Conservation (phyloP, 2,329 filamentous ascomycete genomes). For the Fusarium multiceps region DNA sequence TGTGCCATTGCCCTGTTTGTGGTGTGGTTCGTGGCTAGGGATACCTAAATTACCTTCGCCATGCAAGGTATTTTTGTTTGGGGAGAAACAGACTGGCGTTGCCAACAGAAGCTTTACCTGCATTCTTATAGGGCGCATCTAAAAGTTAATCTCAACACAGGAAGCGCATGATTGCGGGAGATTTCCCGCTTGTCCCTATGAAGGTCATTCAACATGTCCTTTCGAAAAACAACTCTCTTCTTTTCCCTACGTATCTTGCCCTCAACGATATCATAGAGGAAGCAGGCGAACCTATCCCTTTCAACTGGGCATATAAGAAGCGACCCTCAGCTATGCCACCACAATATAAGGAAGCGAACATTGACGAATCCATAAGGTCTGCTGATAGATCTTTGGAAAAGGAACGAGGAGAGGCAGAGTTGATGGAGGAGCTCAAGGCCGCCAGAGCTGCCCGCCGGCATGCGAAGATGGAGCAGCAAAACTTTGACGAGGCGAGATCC, state of each 20-base stretch:
- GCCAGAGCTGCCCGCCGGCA: slow-evolving; percentile 24
- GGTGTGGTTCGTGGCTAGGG: neutral
- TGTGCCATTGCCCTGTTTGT: neutral
- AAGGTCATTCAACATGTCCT: slow-evolving; percentile 24
- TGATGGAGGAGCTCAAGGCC: slow-evolving; percentile 39
- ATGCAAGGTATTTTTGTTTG: no score
- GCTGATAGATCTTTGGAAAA: neutral
- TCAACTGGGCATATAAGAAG: slow-evolving; percentile 27
- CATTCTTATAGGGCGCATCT: neutral
- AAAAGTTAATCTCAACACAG: slow-evolving; percentile 25
- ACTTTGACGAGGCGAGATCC: slow-evolving; percentile 55
- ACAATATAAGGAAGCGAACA: slow-evolving; percentile 12
- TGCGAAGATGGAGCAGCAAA: slow-evolving; percentile 49
- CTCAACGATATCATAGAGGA: slow-evolving; percentile 16
- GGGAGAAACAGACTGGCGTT: neutral
- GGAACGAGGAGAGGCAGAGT: neutral
- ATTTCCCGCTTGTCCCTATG: slow-evolving; percentile 39
- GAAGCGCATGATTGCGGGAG: slow-evolving; percentile 33
- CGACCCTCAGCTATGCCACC: neutral
- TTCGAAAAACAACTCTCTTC: slow-evolving; percentile 8
- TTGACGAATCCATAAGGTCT: slow-evolving; percentile 3
- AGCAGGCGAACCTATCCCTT: neutral
- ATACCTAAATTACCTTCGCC: neutral
- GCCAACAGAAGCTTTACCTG: neutral
- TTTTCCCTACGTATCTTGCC: slow-evolving; percentile 36